These are phyloP conservation scores for Metarhizium humberi DNA, from an alignment of 2,329 filamentous ascomycete genomes.

Conservation along the genomic window DNA sequence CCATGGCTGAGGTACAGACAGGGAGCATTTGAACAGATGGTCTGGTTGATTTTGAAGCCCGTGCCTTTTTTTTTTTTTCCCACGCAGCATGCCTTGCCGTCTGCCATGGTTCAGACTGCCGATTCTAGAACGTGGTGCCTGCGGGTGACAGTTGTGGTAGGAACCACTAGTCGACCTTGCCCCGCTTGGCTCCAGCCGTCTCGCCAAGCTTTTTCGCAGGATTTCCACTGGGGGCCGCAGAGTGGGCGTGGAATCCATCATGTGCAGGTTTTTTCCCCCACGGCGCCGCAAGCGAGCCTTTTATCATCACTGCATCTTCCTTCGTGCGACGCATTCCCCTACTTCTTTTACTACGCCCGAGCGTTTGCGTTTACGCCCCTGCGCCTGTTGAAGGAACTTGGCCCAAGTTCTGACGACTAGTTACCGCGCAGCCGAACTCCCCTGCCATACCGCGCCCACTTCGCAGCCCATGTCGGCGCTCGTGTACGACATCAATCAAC, in stretches of 20 bases:
- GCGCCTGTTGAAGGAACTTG: neutral
- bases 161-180: neutral
- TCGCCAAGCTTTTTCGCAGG: neutral
- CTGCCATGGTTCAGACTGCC: too few relatives aligned
- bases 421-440: neutral
- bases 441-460: neutral
- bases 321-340: neutral
- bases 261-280: neutral
- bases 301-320: neutral
- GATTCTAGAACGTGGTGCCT: too few relatives aligned
- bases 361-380: neutral
- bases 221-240: neutral
- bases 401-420: neutral
- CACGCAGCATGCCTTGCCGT: too few relatives aligned
- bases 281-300: neutral
- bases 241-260: neutral
- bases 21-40: too few relatives aligned
- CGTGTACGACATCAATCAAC: neutral
- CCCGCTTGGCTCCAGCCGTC: neutral
- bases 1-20: too few relatives aligned
- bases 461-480: neutral
- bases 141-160: neutral
- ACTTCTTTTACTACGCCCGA: neutral
- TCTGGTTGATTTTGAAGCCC: too few relatives aligned
- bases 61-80: too few relatives aligned